Conservation (phyloP, 2,329 filamentous ascomycete genomes). For the Escovopsis sp. region DNA sequence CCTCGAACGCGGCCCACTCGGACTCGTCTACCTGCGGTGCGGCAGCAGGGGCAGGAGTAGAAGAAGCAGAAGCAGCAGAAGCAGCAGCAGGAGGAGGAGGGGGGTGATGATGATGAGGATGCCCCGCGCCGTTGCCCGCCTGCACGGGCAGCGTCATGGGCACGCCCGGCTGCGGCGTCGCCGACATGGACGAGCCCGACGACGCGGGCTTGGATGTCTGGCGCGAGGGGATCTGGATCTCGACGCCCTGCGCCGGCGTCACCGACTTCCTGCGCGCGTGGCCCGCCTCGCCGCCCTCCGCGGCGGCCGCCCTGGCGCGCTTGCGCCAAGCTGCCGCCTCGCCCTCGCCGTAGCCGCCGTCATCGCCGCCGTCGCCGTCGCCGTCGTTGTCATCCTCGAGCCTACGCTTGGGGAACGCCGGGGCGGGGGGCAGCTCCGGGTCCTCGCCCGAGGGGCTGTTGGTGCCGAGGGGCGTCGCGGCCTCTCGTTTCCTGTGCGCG, state of each 20-base stretch:
- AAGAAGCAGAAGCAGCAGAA: too few species aligned
- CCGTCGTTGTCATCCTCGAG: conserved; percentile 18
- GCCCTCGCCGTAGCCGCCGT: conserved; percentile 26
- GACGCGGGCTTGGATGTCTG: conserved; percentile 41
- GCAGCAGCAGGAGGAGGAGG: not conserved
- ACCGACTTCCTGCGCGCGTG: conserved; percentile 33
- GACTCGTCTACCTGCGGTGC: conserved; percentile 44
- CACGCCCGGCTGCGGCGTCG: conserved; percentile 6
- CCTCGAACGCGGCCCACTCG: conserved; percentile 79
- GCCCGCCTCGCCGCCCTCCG: conserved; percentile 24
- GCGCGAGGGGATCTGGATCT: conserved; percentile 48
- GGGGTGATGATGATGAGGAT: conserved; percentile 5
- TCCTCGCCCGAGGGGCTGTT: conserved; percentile 1
- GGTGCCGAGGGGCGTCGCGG: conserved; percentile 8
- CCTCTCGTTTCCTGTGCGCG: conserved; percentile 20
- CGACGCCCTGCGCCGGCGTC: conserved; percentile 39
- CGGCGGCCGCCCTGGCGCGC: conserved; percentile 6
- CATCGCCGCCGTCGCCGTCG: conserved; percentile 21
- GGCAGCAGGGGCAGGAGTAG: not conserved
- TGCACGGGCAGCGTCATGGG: conserved; percentile 11
- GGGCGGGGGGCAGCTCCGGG: conserved; percentile 4
- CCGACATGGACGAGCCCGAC: conserved; percentile 27
- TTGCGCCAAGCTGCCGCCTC: conserved; percentile 27
- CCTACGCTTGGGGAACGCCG: conserved; percentile 19
- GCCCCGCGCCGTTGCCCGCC: conserved; percentile 16